Conservation (phyloP, 768 basidiomycete genomes). For the Lepiota venenata region DNA sequence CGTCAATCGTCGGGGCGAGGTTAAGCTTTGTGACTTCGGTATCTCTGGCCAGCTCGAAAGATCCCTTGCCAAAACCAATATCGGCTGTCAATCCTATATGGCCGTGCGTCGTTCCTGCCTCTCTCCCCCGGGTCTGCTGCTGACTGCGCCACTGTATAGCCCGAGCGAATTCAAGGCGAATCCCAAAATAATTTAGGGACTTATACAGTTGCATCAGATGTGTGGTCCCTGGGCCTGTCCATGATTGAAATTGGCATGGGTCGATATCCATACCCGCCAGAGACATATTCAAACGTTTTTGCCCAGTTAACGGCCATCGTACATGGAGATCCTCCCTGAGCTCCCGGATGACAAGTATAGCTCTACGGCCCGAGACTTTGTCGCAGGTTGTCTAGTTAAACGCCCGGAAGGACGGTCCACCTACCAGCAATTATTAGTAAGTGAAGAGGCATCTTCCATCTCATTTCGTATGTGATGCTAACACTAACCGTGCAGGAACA, state of each 20-base stretch:
- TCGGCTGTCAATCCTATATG: conserved; percentile 99
- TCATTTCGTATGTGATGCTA: background rate
- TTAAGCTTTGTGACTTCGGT: conserved; percentile 99
- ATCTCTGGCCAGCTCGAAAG: conserved; percentile 97
- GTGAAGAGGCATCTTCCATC: conserved; percentile 19
- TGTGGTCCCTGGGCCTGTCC: conserved; percentile 94
- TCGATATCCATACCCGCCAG: conserved; percentile 94
- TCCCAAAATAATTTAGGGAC: conserved; percentile 81
- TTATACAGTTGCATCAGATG: conserved; percentile 95
- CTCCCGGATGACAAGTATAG: conserved; percentile 71
- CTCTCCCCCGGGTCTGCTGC: background rate
- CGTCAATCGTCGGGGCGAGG: conserved; percentile 80
- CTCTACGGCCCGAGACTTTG: conserved; percentile 76
- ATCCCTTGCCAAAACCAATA: conserved; percentile 95
- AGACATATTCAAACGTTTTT: conserved; percentile 96
- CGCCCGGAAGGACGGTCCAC: conserved; percentile 75
- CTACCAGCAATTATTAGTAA: conserved; percentile 76
- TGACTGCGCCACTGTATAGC: conserved; percentile 40
- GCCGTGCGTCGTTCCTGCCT: conserved; percentile 55
- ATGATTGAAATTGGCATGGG: conserved; percentile 92
- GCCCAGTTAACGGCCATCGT: conserved; percentile 96
- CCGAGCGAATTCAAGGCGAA: conserved; percentile 95
- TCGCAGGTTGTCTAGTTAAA: conserved; percentile 77
- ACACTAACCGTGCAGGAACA: conserved; percentile 8
- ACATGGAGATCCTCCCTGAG: conserved; percentile 86